phyloP scores from a whole-genome alignment of 2,329 filamentous ascomycete genomes.

The Talaromyces sp. region DNA sequence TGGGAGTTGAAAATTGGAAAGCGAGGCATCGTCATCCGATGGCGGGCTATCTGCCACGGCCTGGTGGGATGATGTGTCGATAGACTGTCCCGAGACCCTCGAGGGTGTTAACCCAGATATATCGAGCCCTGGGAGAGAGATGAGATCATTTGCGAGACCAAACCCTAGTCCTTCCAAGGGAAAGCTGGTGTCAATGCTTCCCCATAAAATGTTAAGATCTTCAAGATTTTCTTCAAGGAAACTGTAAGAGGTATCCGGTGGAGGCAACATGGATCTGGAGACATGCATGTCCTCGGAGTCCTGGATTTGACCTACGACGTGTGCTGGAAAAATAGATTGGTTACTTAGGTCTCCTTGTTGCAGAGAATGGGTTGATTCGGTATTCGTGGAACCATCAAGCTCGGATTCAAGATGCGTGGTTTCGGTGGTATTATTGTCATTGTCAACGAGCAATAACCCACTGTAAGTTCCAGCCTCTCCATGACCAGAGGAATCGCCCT shows the following conservation, averaged over 20 bases:
- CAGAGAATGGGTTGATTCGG: constrained; percentile 9
- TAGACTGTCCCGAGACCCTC: not conserved
- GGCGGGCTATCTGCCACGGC: constrained; percentile 11
- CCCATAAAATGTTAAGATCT: constrained; percentile 16
- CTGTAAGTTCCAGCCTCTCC: constrained; percentile 14
- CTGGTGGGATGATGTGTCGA: constrained; percentile 7
- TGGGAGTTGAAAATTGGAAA: constrained; percentile 18
- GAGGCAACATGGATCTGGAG: constrained; percentile 5
- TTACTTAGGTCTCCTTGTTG: constrained; percentile 7
- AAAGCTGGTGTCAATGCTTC: constrained; percentile 12
- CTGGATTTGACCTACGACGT: not conserved
- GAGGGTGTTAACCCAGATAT: constrained; percentile 14
- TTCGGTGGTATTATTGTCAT: not conserved
- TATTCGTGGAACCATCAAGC: not conserved
- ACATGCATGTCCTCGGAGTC: constrained; percentile 2
- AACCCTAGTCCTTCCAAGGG: constrained; percentile 15
- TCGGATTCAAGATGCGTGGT: constrained; percentile 9
- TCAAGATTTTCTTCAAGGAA: constrained; percentile 15
- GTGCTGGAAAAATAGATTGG: not conserved
- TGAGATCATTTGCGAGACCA: constrained; percentile 18
- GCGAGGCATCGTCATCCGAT: constrained; percentile 17
- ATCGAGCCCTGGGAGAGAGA: constrained; percentile 16
- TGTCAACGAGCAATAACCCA: constrained; percentile 7
- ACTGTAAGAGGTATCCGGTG: constrained; percentile 4
- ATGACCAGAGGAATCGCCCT: constrained; percentile 14